Conservation (phyloP, 2,329 filamentous ascomycete genomes). For the Dichotomopilus funicola region DNA sequence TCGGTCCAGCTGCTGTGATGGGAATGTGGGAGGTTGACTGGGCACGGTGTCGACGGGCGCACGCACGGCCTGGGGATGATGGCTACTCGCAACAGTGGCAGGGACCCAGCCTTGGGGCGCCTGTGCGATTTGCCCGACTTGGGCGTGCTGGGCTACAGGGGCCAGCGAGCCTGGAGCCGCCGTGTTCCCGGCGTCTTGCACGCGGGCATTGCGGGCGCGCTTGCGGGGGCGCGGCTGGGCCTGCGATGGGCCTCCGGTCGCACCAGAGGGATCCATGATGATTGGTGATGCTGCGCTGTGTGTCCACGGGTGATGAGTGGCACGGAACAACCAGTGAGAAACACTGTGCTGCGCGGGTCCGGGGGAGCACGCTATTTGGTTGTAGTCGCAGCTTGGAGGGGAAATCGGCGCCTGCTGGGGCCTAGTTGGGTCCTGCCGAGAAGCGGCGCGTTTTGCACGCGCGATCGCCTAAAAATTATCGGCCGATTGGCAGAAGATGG, state of each 20-base stretch:
- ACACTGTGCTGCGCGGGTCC: slow-evolving; percentile 15
- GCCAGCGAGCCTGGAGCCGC: slow-evolving; percentile 13
- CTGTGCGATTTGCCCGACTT: slow-evolving; percentile 16
- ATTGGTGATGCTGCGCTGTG: slow-evolving; percentile 6
- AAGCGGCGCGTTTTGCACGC: slow-evolving; percentile 5
- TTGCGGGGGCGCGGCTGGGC: slow-evolving; percentile 23
- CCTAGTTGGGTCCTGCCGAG: not conserved
- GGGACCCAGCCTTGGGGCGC: slow-evolving; percentile 18
- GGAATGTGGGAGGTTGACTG: slow-evolving; percentile 18
- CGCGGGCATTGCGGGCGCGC: slow-evolving; percentile 21
- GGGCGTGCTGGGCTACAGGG: slow-evolving; percentile 17
- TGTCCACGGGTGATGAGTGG: not conserved
- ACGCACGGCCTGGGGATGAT: slow-evolving; percentile 24
- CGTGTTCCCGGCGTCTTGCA: slow-evolving; percentile 21
- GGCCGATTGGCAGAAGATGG: slow-evolving; percentile 2
- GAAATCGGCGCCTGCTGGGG: slow-evolving; percentile 5
- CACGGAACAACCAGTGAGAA: slow-evolving; percentile 17
- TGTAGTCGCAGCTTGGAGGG: not conserved
- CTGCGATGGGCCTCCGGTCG: slow-evolving; percentile 17
- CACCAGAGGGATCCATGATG: slow-evolving; percentile 17
- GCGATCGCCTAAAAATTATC: slow-evolving; percentile 8
- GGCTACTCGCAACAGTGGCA: slow-evolving; percentile 13
- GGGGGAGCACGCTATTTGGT: not conserved
- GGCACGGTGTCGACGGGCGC: slow-evolving; percentile 24
- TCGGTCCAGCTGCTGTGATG: slow-evolving; percentile 25